A percentile compares a stretch with the other conserved stretches of the same genome.
These are phyloP conservation scores for Knufia fluminis DNA, from an alignment of 2,329 filamentous ascomycete genomes.

Conservation along the genomic window DNA sequence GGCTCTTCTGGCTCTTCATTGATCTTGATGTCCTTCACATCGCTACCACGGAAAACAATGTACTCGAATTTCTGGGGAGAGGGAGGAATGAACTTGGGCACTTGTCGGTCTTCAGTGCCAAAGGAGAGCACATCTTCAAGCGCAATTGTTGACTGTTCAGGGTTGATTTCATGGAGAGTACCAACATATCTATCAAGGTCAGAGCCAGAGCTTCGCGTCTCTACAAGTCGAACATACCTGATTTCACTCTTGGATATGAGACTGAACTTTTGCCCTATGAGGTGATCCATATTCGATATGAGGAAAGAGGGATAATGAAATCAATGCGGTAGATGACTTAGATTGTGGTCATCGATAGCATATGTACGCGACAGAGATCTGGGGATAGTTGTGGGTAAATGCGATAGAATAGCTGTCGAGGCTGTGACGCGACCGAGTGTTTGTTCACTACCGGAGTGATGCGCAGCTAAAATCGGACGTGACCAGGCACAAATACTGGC, in stretches of 20 bases:
- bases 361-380: not conserved
- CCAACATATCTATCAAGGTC: constrained; percentile 70
- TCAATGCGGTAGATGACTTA: constrained; percentile 21
- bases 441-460: not conserved
- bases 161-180: constrained; percentile 95
- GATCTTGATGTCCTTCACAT: constrained; percentile 95
- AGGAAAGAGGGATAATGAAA: constrained; percentile 21
- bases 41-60: constrained; percentile 95
- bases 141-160: constrained; percentile 90
- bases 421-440: not conserved
- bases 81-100: constrained; percentile 69
- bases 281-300: constrained; percentile 36
- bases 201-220: constrained; percentile 18
- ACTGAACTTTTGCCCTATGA: constrained; percentile 70
- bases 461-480: not conserved
- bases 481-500: constrained; percentile 3
- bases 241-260: constrained; percentile 97
- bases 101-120: constrained; percentile 83
- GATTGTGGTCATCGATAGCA: constrained; percentile 6
- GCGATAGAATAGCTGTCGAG: not conserved
- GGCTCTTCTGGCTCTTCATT: constrained; percentile 67
- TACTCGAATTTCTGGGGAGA: constrained; percentile 93
- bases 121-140: constrained; percentile 92
- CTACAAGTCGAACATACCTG: constrained; percentile 48
- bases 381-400: no score